A percentile compares a stretch with the other conserved stretches of the same genome.
These are phyloP conservation scores for Cucumis hystrix DNA, from an alignment of 306 rosid species.

Conservation along the genomic window DNA sequence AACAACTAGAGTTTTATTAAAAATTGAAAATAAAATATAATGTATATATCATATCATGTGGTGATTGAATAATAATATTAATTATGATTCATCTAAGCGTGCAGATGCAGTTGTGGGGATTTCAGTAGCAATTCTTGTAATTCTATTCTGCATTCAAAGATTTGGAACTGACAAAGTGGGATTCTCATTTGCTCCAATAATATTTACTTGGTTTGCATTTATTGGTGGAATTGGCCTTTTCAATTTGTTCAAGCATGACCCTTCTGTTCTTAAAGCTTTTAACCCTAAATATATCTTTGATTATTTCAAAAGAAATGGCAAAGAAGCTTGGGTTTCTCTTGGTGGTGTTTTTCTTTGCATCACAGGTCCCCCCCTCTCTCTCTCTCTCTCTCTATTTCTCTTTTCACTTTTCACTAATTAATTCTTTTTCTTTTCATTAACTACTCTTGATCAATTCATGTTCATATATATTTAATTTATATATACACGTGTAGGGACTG, in stretches of 20 bases:
- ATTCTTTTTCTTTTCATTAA: not conserved
- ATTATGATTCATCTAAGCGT: no score
- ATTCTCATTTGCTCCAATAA: slow-evolving; percentile 35
- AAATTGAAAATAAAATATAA: no score
- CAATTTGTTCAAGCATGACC: slow-evolving; percentile 41
- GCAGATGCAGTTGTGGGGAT: slow-evolving; percentile 43
- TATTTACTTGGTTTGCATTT: slow-evolving; percentile 38
- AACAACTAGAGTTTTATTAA: no score
- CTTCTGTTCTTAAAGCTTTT: slow-evolving; percentile 34
- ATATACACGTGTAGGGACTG: slow-evolving; percentile 31
- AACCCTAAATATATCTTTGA: slow-evolving; percentile 33
- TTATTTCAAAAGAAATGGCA: slow-evolving; percentile 41
- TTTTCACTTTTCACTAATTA: not conserved
- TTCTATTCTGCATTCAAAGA: slow-evolving; percentile 28
- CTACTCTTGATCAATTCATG: not conserved
- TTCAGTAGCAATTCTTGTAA: slow-evolving; percentile 31
- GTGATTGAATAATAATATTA: no score
- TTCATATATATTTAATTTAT: not conserved
- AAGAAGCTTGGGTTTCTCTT: slow-evolving; percentile 43
- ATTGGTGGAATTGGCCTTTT: slow-evolving; percentile 41
- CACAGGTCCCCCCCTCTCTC: slow-evolving; percentile 15
- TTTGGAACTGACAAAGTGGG: slow-evolving; percentile 65
- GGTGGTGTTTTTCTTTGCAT: slow-evolving; percentile 51
- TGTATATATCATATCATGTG: no score
- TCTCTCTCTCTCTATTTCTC: no score